These are phyloP conservation scores for Musa beccarii DNA, from an alignment of 176 grass and related monocot genomes.

Conservation along the genomic window DNA sequence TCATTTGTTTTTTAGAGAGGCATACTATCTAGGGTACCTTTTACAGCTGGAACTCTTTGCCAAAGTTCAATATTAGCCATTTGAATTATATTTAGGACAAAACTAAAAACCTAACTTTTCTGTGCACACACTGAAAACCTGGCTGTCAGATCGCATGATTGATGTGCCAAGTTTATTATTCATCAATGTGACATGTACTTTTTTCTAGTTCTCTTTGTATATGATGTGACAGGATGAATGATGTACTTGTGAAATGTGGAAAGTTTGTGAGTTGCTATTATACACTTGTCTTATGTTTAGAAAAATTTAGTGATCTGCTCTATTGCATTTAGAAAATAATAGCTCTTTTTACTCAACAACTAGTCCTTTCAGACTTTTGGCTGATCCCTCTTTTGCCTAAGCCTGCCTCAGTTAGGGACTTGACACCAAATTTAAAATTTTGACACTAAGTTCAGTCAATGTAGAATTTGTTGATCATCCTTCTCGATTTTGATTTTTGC, in stretches of 20 bases:
- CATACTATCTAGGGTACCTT: neutral
- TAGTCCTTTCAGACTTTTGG: neutral
- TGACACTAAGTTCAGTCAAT: too few relatives aligned
- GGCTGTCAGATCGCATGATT: neutral
- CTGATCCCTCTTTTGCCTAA: neutral
- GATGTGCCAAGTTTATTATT: neutral
- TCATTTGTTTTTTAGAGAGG: slow-evolving; percentile 7
- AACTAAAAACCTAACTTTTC: too few relatives aligned
- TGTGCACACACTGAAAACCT: neutral
- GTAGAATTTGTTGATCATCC: too few relatives aligned
- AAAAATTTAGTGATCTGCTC: neutral
- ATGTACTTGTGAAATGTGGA: neutral
- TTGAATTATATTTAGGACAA: neutral
- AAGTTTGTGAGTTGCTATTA: neutral
- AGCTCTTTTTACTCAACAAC: too few relatives aligned
- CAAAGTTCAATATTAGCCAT: neutral
- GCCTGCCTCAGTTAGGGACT: neutral
- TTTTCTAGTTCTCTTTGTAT: neutral
- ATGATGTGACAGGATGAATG: neutral
- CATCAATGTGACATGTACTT: neutral
- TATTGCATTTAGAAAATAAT: too few relatives aligned
- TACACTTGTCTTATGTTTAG: neutral
- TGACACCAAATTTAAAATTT: neutral
- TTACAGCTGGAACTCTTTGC: neutral
- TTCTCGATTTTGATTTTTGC: too few relatives aligned